These are phyloP conservation scores for Scleroderma citrinum DNA, from an alignment of 768 basidiomycete genomes.

Conservation along the genomic window DNA sequence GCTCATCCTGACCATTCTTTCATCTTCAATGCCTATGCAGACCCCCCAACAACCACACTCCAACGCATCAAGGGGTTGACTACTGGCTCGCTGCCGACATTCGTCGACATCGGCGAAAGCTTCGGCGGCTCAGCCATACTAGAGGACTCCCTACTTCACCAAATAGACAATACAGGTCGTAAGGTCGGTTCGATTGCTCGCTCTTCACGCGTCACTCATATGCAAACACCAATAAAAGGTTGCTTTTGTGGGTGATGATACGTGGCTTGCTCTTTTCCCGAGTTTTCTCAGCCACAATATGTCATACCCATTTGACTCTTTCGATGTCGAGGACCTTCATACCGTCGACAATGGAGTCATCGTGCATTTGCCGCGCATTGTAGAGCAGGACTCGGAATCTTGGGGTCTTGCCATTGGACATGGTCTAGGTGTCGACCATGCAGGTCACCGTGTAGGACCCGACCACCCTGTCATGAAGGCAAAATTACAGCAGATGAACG, in stretches of 20 bases:
- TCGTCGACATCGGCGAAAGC: constrained; percentile 89
- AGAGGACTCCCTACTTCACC: constrained; percentile 85
- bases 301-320: constrained; percentile 87
- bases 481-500: constrained; percentile 87
- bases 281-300: constrained; percentile 63
- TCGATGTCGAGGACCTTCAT: constrained; percentile 97
- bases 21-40: constrained; percentile 84
- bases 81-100: constrained; percentile 92
- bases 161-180: constrained; percentile 54
- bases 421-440: constrained; percentile 94
- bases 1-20: constrained; percentile 66
- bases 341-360: constrained; percentile 92
- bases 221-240: constrained; percentile 38
- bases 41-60: constrained; percentile 92
- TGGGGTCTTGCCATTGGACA: constrained; percentile 93
- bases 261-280: constrained; percentile 90
- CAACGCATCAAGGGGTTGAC: constrained; percentile 94
- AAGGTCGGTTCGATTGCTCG: constrained; percentile 36
- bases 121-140: constrained; percentile 82
- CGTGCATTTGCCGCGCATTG: constrained; percentile 72
- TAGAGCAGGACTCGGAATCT: constrained; percentile 43
- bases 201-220: not conserved
- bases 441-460: constrained; percentile 90
- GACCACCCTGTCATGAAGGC: constrained; percentile 79
- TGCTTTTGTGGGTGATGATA: constrained; percentile 95